Evolutionary conservation across 345 rosid genomes (phyloP).

Genomic region (Eucalyptus marginata): DNA sequence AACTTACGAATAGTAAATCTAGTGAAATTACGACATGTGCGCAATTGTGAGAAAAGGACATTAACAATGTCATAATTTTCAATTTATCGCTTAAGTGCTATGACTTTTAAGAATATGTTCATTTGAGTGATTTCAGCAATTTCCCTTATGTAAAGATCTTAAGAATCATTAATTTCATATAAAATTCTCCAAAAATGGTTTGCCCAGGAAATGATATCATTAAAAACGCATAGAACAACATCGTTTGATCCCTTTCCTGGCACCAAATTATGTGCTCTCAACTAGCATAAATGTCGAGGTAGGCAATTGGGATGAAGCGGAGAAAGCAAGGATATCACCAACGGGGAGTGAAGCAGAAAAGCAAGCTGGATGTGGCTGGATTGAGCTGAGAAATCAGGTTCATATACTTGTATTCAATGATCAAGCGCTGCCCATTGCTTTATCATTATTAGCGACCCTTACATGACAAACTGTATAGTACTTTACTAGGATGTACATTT

Average conservation of each 20-base stretch:
- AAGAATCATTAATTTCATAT: not conserved
- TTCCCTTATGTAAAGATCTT: not conserved
- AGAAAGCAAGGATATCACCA: not conserved
- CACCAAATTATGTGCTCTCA: not conserved
- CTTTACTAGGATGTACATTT: not conserved
- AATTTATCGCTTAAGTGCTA: too few species aligned
- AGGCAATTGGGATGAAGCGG: not conserved
- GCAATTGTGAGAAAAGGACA: not conserved
- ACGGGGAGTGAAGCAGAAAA: not conserved
- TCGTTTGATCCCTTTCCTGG: not conserved
- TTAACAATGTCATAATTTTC: not conserved
- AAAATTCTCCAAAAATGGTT: not conserved
- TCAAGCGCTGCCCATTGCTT: not conserved
- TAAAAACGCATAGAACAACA: not conserved
- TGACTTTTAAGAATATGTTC: not conserved
- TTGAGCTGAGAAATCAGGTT: not conserved
- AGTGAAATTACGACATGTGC: not conserved
- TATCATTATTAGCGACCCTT: not conserved
- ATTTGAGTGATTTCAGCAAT: not conserved
- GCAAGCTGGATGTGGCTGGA: not conserved
- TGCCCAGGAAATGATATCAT: not conserved
- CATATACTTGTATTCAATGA: not conserved
- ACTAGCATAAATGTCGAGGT: not conserved
- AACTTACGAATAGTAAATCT: not conserved
- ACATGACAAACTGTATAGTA: not conserved